These are phyloP conservation scores for Ogataea paraovalis DNA, from an alignment of 805 yeast genomes.

Conservation along the genomic window DNA sequence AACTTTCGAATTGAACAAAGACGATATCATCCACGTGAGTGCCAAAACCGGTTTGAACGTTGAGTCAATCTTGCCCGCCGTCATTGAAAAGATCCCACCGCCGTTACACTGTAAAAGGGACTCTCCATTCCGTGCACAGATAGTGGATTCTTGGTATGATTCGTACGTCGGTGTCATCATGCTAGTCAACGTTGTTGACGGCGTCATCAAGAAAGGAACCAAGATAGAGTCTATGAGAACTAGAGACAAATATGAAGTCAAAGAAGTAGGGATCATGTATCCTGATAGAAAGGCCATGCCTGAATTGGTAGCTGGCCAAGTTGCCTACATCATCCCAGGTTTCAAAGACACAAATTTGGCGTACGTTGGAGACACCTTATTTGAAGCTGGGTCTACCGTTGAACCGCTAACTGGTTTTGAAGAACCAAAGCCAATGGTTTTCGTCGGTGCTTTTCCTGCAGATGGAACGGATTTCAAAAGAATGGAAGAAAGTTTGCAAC, in stretches of 20 bases:
- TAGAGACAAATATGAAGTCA: constrained; percentile 71
- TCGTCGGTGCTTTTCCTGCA: constrained; percentile 96
- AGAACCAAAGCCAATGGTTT: constrained; percentile 97
- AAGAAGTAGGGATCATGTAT: constrained; percentile 93
- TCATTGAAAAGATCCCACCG: constrained; percentile 74
- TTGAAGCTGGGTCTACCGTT: constrained; percentile 53
- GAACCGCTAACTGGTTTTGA: constrained; percentile 92
- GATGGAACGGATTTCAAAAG: constrained; percentile 88
- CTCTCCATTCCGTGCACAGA: constrained; percentile 62
- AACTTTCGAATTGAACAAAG: constrained; percentile 73
- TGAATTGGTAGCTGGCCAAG: constrained; percentile 79
- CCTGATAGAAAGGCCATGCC: constrained; percentile 76
- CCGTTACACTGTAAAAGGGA: constrained; percentile 40
- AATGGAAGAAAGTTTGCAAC: constrained; percentile 85
- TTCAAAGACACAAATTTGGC: constrained; percentile 88
- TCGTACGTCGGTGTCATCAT: constrained; percentile 87
- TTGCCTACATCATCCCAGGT: constrained; percentile 92
- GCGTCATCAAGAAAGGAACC: constrained; percentile 68
- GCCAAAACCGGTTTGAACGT: constrained; percentile 90
- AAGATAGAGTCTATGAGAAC: constrained; percentile 77
- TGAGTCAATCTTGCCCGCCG: constrained; percentile 71
- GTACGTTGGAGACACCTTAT: constrained; percentile 85
- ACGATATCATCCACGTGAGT: constrained; percentile 77
- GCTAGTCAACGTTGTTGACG: constrained; percentile 82
- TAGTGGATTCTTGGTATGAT: constrained; percentile 98